Evolutionary conservation across 1,139 yeast species (phyloP), one percentile per base, ranked within the genome.

Genomic region (Blastobotrys apis): DNA sequence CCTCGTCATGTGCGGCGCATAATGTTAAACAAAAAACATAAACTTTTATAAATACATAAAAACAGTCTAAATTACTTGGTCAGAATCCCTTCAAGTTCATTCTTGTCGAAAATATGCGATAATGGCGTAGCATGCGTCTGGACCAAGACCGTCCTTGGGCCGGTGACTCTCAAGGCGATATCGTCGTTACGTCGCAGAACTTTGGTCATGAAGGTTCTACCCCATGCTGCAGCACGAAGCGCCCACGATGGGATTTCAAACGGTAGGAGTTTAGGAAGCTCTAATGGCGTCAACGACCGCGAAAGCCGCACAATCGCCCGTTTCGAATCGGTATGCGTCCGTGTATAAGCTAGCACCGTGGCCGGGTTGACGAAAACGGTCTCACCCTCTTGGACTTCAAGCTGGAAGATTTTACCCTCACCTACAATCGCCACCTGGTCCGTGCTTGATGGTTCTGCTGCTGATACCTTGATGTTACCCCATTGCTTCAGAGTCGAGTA

Each of bases 341-440:
- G 50, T 3, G 66, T 52, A 45, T 58, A 64, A 12, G 69, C 68
- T 15, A 65, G 43, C 9, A 64, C 52, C 34, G 59, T 55, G 12
- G 55, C 45, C 3, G 69, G 67, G 42, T 62, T 63, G 23, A 63
- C 53, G 22, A 51, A 49, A 23, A 63, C 45, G 25, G 55, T 51
- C 33, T 65, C 67, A n/a, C 52, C 56, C 21, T 52, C 54, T 27
- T 46, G 53, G 12, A 65, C 49, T 13, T 61, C 62, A 12, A 64
- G 38, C 45, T 62, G 63, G 48, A 54, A 63, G 13, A 64, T 50
- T 40, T 63, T 62, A 1, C 68, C 67, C 30, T 57, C 53, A n/a
- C 67, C 68, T 5, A 56, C 55, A 17, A 64, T 42, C 2, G 62
- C 67, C 5, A 62, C 44, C 37, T 64, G 62, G 5, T 40, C 26